Percentiles rank a stretch among this genome's conserved stretches.
Conservation (phyloP, 2,329 filamentous ascomycete genomes). For the Alternaria postmessia region DNA sequence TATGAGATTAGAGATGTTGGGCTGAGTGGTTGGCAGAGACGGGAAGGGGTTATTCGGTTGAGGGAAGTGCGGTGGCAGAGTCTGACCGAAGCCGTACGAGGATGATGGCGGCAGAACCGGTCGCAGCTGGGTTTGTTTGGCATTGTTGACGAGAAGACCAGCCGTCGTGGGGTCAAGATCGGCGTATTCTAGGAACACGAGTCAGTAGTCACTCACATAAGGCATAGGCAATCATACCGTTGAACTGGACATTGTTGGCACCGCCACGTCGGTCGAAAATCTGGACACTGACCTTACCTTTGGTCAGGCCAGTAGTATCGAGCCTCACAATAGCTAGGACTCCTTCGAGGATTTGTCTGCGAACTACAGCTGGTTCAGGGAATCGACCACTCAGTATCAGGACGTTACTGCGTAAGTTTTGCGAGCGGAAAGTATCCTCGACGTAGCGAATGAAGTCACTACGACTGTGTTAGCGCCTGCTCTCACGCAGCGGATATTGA, state of each 20-base stretch:
- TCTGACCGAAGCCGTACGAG: conserved; percentile 39
- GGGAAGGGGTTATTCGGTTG: conserved; percentile 49
- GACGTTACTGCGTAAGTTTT: conserved; percentile 77
- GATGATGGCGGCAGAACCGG: conserved; percentile 44
- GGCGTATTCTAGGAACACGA: conserved; percentile 70
- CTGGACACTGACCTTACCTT: conserved; percentile 79
- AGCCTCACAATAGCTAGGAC: conserved; percentile 86
- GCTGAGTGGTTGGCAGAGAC: conserved; percentile 37
- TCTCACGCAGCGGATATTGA: not conserved
- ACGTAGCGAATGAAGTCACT: conserved; percentile 84
- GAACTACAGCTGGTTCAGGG: conserved; percentile 79
- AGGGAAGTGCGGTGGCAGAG: conserved; percentile 42
- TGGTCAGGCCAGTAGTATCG: conserved; percentile 71
- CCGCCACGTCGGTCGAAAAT: conserved; percentile 83
- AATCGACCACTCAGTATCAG: conserved; percentile 81
- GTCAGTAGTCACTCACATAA: conserved; percentile 27
- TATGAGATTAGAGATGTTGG: conserved; percentile 70
- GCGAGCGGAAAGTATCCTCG: conserved; percentile 75
- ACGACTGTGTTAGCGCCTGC: conserved; percentile 6
- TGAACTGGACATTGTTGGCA: conserved; percentile 78
- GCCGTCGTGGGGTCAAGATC: conserved; percentile 80
- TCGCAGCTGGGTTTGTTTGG: conserved; percentile 62
- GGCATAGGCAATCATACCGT: conserved; percentile 57
- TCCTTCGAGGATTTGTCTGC: conserved; percentile 85
- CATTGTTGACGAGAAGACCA: conserved; percentile 79